Evolutionary conservation across 2,329 filamentous ascomycete species (phyloP), one percentile per base, ranked within the genome.

Genomic region (Ceratocystis destructans): DNA sequence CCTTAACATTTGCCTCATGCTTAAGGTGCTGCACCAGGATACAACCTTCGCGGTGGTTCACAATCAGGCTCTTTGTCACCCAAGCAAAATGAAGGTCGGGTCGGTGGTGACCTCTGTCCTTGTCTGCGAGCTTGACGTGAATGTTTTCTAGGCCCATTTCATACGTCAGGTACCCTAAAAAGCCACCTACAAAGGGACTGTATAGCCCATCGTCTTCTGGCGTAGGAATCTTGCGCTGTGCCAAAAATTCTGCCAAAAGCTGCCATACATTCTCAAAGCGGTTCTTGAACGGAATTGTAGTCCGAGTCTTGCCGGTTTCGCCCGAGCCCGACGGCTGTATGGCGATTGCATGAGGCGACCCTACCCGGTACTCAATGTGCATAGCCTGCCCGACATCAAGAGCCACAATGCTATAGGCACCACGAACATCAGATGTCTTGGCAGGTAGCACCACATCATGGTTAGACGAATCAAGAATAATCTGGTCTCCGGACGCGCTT

Each of bases 81-180:
- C 90, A 94, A 1, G 84, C 80, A 68, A 95, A 83, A 72, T 84
- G 88, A 25, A 93, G 77, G 73, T 95, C 90, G 0, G 89, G 86
- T 10, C 82, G 77, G 46, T 74, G 71, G 66, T 80, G 76, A 1
- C 72, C 72, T 10, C 73, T 71, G 2, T 72, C 69, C n/a, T 55
- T 20, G 5, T 71, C 70, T 1, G 75, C 69, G 8, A 75, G 64
- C 1, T 69, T 22, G 25, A 87, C 77, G 62, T 77, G 75, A 65
- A 85, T 85, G 20, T 80, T 84, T 69, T 80, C 78, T 0, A 95
- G 77, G 0, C 90, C 89, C 73, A 91, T 84, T 74, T 96, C 91
- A 68, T 96, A 96, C 0, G 89, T 90, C 63, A 90, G 82, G 71
- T 87, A 95, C 0, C 91, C 91, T 76, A 96, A 84, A 68, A 96